phyloP scores from a whole-genome alignment of 208 protist genomes.

The Phytomonas francai region DNA sequence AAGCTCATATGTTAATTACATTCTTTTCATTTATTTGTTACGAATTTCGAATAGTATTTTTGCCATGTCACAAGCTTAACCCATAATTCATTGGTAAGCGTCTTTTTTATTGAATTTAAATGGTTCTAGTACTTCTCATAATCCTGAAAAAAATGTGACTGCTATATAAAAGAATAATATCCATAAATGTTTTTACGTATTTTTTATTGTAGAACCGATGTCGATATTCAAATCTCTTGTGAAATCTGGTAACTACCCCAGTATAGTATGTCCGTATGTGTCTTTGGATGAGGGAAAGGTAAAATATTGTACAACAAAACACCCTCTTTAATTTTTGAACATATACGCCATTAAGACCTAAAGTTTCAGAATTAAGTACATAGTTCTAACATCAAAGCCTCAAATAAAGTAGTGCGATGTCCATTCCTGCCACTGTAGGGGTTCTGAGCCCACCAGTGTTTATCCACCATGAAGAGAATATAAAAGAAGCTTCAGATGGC shows the following conservation, averaged over 20 bases:
- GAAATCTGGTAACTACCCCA: not conserved
- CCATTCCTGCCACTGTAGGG: not conserved
- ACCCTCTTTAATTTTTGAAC: not conserved
- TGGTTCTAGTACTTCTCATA: not conserved
- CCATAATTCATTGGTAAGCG: slow-evolving; percentile 1
- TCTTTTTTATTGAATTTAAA: slow-evolving; percentile 2
- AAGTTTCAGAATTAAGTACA: not conserved
- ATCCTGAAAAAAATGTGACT: not conserved
- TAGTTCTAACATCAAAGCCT: not conserved
- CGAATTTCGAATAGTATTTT: slow-evolving; percentile 12
- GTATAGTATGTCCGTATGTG: not conserved
- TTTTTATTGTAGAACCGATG: not conserved
- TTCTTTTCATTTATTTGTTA: slow-evolving; percentile 11
- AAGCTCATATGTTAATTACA: not conserved
- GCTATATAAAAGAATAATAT: not conserved
- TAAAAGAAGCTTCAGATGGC: not conserved
- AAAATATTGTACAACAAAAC: not conserved
- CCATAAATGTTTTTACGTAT: slow-evolving; percentile 1
- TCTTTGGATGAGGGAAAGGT: not conserved
- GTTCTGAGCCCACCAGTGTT: not conserved
- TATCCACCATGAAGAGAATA: not conserved
- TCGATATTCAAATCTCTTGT: not conserved
- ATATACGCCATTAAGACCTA: not conserved
- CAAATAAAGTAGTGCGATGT: not conserved
- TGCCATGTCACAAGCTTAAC: slow-evolving; percentile 8